These are phyloP conservation scores for Madurella mycetomatis DNA, from an alignment of 2,329 filamentous ascomycete genomes.

Conservation along the genomic window DNA sequence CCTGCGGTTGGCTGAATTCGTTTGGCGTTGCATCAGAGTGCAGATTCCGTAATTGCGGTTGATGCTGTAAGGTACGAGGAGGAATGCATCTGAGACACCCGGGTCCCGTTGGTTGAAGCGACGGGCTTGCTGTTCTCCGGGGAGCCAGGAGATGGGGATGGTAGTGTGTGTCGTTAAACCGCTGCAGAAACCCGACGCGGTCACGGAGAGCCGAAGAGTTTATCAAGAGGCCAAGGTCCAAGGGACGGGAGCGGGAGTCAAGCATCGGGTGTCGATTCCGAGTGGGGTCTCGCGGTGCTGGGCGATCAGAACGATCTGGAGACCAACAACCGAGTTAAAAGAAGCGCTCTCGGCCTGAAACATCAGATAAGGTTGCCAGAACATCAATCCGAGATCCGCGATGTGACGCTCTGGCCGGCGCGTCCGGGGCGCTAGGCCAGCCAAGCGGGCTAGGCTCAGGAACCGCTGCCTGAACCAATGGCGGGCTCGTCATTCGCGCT, in stretches of 20 bases:
- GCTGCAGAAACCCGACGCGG: no score
- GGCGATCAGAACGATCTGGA: not conserved
- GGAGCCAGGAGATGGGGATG: not conserved
- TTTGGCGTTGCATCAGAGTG: constrained; percentile 1
- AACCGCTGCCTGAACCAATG: constrained; percentile 21
- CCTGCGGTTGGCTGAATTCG: constrained; percentile 3
- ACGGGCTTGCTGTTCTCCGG: not conserved
- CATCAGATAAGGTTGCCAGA: not conserved
- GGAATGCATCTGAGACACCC: not conserved
- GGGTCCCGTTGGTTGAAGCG: not conserved
- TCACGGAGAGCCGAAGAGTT: no score
- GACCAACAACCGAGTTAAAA: no score
- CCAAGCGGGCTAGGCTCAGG: constrained; percentile 17
- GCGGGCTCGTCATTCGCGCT: constrained; percentile 12
- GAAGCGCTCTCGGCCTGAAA: not conserved
- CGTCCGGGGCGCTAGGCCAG: not conserved
- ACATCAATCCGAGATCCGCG: constrained; percentile 4
- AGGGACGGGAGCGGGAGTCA: no score
- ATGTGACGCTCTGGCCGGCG: constrained; percentile 1
- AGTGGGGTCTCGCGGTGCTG: not conserved
- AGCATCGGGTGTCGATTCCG: no score
- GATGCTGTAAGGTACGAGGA: not conserved
- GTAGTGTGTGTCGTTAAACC: no score
- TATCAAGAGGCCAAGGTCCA: no score
- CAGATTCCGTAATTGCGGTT: not conserved